Conservation (phyloP, 257 asterid genomes). For the Solanum gracilifrons region DNA sequence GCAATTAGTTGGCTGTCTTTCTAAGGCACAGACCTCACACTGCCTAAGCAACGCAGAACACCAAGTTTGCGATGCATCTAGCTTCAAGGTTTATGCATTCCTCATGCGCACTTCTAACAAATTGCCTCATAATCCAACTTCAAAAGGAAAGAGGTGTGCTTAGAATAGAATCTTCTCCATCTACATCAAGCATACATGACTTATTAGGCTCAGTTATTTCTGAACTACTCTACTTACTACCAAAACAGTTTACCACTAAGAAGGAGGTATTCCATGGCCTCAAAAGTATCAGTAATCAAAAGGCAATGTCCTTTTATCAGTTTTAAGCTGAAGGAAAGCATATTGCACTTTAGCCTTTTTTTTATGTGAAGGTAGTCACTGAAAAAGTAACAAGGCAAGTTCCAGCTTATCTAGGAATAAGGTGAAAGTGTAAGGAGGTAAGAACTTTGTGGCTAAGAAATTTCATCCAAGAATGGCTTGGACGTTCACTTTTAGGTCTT, state of each 20-base stretch:
- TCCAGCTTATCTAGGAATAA: slow-evolving; percentile 7
- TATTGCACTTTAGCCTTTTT: neutral
- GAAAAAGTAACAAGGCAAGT: neutral
- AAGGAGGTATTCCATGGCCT: neutral
- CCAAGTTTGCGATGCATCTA: neutral
- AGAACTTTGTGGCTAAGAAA: slow-evolving; percentile 2
- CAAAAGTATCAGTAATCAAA: neutral
- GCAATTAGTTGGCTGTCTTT: neutral
- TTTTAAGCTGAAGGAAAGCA: neutral
- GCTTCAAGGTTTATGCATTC: neutral
- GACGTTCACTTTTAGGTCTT: neutral
- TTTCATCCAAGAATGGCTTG: neutral
- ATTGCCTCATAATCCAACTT: neutral
- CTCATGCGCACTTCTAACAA: neutral
- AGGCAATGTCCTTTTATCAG: neutral
- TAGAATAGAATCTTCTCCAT: neutral
- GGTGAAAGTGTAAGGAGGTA: neutral
- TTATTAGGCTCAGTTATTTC: neutral
- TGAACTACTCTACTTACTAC: neutral
- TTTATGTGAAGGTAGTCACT: neutral
- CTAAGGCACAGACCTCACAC: neutral
- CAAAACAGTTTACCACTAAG: neutral
- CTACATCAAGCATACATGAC: neutral
- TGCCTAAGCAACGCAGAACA: neutral
- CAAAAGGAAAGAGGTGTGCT: neutral